Base-by-base conservation (phyloP, 1,284 basidiomycete species). In the Golubevia sp. region DNA sequence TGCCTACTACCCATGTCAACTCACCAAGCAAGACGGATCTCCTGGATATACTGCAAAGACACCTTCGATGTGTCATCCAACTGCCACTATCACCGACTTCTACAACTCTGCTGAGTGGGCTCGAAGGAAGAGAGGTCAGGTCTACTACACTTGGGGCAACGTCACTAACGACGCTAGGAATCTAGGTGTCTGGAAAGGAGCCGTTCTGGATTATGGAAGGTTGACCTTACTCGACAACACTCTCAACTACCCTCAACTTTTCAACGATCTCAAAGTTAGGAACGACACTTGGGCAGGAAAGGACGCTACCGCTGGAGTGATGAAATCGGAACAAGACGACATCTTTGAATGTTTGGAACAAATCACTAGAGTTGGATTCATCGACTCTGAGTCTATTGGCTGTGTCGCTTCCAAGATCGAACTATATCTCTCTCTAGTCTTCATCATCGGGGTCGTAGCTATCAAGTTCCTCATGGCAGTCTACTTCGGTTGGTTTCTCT, bases 381-480 rank as follows among this genome's bases (percentile, higher is more conserved):
- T 82, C 60, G 80, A 83, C 61, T 77, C 74, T 3, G 67, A 75
- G 55, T 71, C 77, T 60, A 77, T 77, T 50, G 80, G 80, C 13
- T 83, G 80, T 55, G 78, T 83, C 34, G 79, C 79, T 13, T 77
- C 79, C 61, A 70, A 83, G 61, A 76, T 83, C 20, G 80, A 79
- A 59, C 71, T 83, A 61, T 77, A 82, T 56, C 56, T 83, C 49
- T 78, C 80, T 49, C 73, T 82, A 49, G 75, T 82, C 64, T 77
- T 83, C 67, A 83, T 83, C 61, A 67, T 82, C 20, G 79, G 79
- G 50, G 76, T 77, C 21, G 80, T 83, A 11, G 69, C 63, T 50
- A 80, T 83, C 79, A 78, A 79, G 66, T 83, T 83, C 70, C 59
- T 79, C 60, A 82, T 83, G 79, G 80, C 80, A 21, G 70, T 83